Evolutionary conservation across 768 basidiomycete species (phyloP), one percentile per base, ranked within the genome.

Genomic region (Podaxis sp.): DNA sequence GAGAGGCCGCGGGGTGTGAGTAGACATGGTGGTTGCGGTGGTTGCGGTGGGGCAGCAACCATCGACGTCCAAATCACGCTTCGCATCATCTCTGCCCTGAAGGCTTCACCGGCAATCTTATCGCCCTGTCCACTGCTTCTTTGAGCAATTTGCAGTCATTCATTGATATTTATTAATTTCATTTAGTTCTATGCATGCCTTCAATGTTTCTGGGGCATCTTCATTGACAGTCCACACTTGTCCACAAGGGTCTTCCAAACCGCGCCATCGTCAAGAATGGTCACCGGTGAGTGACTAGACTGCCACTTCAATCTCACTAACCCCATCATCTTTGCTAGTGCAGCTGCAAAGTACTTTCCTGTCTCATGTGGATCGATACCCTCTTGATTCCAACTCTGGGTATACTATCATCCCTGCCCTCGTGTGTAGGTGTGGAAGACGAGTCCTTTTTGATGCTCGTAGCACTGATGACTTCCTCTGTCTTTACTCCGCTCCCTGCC

Each of bases 241-340:
- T 46, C 20, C 13, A 24, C 40, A 26, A 61, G 26, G 15, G 53
- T 55, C 33, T 56, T 65, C 50, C 58, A 65, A 2, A 44, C 64
- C 6, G 53, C 52, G 20, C 58, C 58, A 38, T 61, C 55, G 15
- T 28, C 61, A 22, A 55, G 80, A 55, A 87, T 80, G 0, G 82
- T 82, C 62, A 87, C 81, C 0, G 83, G 82, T 0, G 86, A 87
- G 67, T 87, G 86, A 66, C 83, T 86, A 67, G 83, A 87, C 4
- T 83, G 80, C 87, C 88, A 89, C 30, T 76, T 76, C 67, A 89
- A 84, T 28, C 78, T 76, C 22, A 69, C 65, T 30, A 89, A 75
- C 2, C 78, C 75, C 0, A 81, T 73, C 85, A 87, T 86, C 66
- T 78, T 77, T 33, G 72, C 65, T 20, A 89, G 69, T 1, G 86